A percentile compares a stretch with the other conserved stretches of the same genome.
Evolutionary conservation across 2,329 filamentous ascomycete genomes (phyloP).

Genomic region (Monilinia laxa): DNA sequence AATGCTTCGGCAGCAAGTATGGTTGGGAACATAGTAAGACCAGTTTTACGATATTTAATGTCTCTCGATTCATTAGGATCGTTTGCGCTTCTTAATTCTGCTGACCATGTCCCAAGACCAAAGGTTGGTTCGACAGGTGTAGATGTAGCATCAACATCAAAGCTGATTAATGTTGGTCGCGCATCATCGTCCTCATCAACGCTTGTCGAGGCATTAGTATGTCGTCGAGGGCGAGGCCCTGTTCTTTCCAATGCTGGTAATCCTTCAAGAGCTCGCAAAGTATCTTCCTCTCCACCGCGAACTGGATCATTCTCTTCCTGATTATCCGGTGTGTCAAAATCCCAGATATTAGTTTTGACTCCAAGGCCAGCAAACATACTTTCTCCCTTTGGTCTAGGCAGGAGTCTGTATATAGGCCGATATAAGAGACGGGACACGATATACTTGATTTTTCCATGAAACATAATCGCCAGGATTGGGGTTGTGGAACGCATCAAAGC

Average conservation of each 20-base stretch:
- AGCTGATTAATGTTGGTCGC: slow-evolving; percentile 40
- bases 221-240: slow-evolving; percentile 26
- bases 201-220: slow-evolving; percentile 33
- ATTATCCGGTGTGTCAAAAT: slow-evolving; percentile 34
- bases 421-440: slow-evolving; percentile 34
- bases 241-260: slow-evolving; percentile 29
- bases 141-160: slow-evolving; percentile 40
- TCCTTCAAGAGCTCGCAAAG: slow-evolving; percentile 39
- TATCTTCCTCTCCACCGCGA: slow-evolving; percentile 33
- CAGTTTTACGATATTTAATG: slow-evolving; percentile 38
- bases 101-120: slow-evolving; percentile 38
- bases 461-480: slow-evolving; percentile 35
- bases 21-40: slow-evolving; percentile 39
- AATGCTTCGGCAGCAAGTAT: slow-evolving; percentile 40
- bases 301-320: slow-evolving; percentile 20
- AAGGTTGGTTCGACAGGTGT: slow-evolving; percentile 28
- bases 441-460: slow-evolving; percentile 33
- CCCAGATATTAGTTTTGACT: slow-evolving; percentile 27
- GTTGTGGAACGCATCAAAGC: slow-evolving; percentile 28
- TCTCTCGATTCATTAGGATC: slow-evolving; percentile 33
- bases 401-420: slow-evolving; percentile 35
- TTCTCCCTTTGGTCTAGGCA: slow-evolving; percentile 38
- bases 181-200: slow-evolving; percentile 38
- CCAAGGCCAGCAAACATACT: slow-evolving; percentile 35
- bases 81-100: slow-evolving; percentile 40